A percentile compares a stretch with the other conserved stretches of the same genome.
Conservation (phyloP, 1,139 yeast species). For the Scheffersomyces lignicola region DNA sequence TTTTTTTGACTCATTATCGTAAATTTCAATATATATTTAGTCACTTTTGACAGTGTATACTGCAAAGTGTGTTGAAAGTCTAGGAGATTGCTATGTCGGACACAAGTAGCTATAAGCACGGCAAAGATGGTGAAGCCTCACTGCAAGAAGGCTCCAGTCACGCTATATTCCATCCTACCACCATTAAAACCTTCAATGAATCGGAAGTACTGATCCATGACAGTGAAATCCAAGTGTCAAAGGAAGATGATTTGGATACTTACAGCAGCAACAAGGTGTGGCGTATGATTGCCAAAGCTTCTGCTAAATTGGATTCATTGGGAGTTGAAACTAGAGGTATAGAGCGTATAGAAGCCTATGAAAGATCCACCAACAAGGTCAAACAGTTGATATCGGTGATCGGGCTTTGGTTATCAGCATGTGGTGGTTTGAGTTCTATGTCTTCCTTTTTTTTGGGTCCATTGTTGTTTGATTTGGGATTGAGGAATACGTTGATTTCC, state of each 20-base stretch:
- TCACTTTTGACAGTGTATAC: too few relatives aligned
- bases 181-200: neutral
- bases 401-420: conserved; percentile 81
- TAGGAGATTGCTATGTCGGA: too few relatives aligned
- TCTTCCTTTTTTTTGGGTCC: conserved; percentile 79
- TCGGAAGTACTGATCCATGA: neutral
- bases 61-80: too few relatives aligned
- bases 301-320: conserved; percentile 33
- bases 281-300: conserved; percentile 13
- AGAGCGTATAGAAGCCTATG: conserved; percentile 71
- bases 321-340: conserved; percentile 83
- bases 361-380: conserved; percentile 52
- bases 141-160: too few relatives aligned
- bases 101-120: too few relatives aligned
- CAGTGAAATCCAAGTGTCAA: neutral
- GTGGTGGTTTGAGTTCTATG: conserved; percentile 85
- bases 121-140: too few relatives aligned
- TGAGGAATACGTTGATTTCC: conserved; percentile 57
- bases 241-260: conserved; percentile 1
- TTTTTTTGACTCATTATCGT: too few relatives aligned
- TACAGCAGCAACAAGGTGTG: conserved; percentile 6
- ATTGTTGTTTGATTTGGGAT: conserved; percentile 63
- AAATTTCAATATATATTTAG: too few relatives aligned
- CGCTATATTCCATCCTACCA: too few relatives aligned
- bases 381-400: conserved; percentile 58